Percentiles rank a stretch among this genome's conserved stretches.
Conservation (phyloP, 169 alveolate species). For the Hepatocystis sp. region DNA sequence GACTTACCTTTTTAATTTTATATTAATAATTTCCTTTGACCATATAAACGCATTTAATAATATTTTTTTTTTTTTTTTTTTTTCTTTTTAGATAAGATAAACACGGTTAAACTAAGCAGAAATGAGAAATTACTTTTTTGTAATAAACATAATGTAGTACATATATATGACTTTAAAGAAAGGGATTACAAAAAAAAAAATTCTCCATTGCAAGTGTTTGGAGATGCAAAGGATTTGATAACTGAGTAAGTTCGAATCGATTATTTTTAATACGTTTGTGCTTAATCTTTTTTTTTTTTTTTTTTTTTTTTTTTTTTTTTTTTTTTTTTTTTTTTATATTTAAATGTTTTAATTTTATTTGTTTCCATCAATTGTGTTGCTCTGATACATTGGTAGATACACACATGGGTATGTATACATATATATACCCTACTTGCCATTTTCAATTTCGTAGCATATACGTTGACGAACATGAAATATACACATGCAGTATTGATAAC, state of each 20-base stretch:
- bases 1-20: no score
- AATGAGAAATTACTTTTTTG: conserved; percentile 59
- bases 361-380: no score
- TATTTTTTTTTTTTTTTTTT: no score
- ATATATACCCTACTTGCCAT: no score
- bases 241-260: conserved; percentile 23
- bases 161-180: conserved; percentile 55
- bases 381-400: no score
- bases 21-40: no score
- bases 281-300: not conserved
- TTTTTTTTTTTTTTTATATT: no score
- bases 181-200: conserved; percentile 67
- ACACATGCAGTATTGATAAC: conserved; percentile 63
- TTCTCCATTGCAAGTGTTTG: conserved; percentile 32
- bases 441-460: no score
- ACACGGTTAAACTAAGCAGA: conserved; percentile 16
- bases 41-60: no score
- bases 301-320: no score
- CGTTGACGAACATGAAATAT: conserved; percentile 48
- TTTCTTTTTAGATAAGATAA: conserved; percentile 30
- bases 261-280: not conserved
- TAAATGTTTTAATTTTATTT: no score
- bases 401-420: no score
- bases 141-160: conserved; percentile 26
- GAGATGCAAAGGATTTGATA: conserved; percentile 40